Percentiles rank a stretch among this genome's conserved stretches.
These are phyloP conservation scores for Uncinocarpus reesii DNA, from an alignment of 2,329 filamentous ascomycete species.

Conservation along the genomic window DNA sequence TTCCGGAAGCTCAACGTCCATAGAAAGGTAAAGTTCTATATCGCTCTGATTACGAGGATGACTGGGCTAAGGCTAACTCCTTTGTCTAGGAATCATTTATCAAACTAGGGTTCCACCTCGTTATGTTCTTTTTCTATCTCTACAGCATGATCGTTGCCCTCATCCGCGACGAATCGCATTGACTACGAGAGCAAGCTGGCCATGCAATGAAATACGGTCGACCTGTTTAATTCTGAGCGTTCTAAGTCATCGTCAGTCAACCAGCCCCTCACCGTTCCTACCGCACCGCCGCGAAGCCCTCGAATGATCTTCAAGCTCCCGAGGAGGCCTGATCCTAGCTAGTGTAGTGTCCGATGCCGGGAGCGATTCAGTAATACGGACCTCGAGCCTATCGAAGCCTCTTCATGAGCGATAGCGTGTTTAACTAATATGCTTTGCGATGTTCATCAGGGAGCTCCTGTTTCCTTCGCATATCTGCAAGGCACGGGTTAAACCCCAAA, in stretches of 20 bases:
- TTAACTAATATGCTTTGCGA: not conserved
- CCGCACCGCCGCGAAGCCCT: not conserved
- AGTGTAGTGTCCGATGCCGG: not conserved
- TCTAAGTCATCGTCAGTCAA: not conserved
- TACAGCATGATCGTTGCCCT: constrained; percentile 98
- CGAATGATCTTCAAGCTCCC: not conserved
- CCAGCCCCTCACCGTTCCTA: not conserved
- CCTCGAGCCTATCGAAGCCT: not conserved
- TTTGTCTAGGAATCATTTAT: constrained; percentile 78
- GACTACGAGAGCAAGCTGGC: constrained; percentile 38
- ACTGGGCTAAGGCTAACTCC: not conserved
- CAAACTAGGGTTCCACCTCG: constrained; percentile 94
- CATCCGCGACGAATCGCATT: constrained; percentile 87
- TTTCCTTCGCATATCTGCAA: not conserved
- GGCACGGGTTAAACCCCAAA: not conserved
- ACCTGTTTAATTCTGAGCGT: constrained; percentile 9
- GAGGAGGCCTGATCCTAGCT: not conserved
- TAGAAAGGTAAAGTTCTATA: constrained; percentile 62
- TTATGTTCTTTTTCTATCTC: constrained; percentile 99
- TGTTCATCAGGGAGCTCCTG: not conserved
- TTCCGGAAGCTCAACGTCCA: constrained; percentile 98
- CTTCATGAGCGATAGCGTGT: not conserved
- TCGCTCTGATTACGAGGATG: not conserved
- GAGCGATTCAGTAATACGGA: too few relatives aligned
- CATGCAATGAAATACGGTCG: constrained; percentile 33